Evolutionary conservation across 371 early-diverging fungal genomes (phyloP).

Genomic region (Conidiobolus coronatus): DNA sequence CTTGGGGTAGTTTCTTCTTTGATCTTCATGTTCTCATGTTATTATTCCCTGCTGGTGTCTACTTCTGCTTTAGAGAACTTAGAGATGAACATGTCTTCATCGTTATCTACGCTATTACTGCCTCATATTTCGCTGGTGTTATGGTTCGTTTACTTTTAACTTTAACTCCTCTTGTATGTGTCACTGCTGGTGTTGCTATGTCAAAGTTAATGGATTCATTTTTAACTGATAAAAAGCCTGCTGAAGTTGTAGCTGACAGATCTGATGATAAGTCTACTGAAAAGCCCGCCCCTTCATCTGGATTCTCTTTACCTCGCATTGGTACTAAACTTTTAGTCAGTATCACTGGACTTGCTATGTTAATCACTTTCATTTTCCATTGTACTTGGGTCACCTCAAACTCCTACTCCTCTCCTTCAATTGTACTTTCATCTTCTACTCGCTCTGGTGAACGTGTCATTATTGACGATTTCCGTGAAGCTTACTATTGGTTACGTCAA

Average conservation of each 20-base stretch:
- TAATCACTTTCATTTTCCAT: constrained; percentile 78
- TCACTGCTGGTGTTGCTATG: constrained; percentile 75
- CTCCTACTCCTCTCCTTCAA: constrained; percentile 97
- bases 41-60: constrained; percentile 91
- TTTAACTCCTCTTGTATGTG: constrained; percentile 90
- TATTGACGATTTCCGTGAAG: constrained; percentile 98
- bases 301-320: not conserved
- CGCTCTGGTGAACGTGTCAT: constrained; percentile 76
- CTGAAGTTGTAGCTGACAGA: constrained; percentile 7
- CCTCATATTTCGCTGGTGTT: constrained; percentile 97
- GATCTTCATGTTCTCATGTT: constrained; percentile 85
- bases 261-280: constrained; percentile 2
- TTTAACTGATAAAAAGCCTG: constrained; percentile 11
- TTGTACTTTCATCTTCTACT: constrained; percentile 75
- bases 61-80: constrained; percentile 77
- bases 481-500: constrained; percentile 96
- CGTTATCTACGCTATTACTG: constrained; percentile 80
- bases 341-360: constrained; percentile 28
- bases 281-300: not conserved
- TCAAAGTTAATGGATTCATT: constrained; percentile 65
- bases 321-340: constrained; percentile 21
- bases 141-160: constrained; percentile 98
- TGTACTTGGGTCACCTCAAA: constrained; percentile 96
- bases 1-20: constrained; percentile 98
- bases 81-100: constrained; percentile 93